Evolutionary conservation across 305 asterid genomes (phyloP), one percentile per base, ranked within the genome.

Genomic region (Ilex paraguariensis): DNA sequence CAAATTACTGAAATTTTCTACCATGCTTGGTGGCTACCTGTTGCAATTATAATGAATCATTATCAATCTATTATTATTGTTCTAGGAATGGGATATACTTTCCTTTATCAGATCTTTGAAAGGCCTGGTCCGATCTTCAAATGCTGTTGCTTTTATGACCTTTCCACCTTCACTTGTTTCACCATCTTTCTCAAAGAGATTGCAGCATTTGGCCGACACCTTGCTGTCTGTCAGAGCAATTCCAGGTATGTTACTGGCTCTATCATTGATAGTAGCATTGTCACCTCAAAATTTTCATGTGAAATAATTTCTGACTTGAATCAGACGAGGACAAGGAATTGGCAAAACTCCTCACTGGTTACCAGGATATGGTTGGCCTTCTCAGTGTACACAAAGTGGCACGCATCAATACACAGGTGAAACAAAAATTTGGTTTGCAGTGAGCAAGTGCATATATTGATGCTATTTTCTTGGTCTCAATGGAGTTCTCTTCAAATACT

Each of bases 191-290:
- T 71, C 86, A 36, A 92, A 81, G 74, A 82, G 98, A 74, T 80
- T 86, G 81, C 98, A 92, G 78, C 97, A 92, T 82, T 79, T 92
- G 77, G 97, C 96, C 28, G 98, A 92, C 81, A 84, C 95, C 55
- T 69, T 92, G 71, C 66, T 92, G 62, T 87, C 95, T 9, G 91
- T 90, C 72, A 87, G 70, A 87, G 93, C 98, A 61, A 88, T 92
- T 69, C 90, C 89, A 68, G 96, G 96, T 50, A 5, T 39, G 32
- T 33, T 16, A 0, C 53, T 33, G 52, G 49, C 59, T 62, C 61
- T 57, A 42, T 31, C 54, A 40, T 28, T 63, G 56, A 2, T 54
- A 13, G 36, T 36, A 36, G 42, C 42, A 53, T 52, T 39, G 32
- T 60, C 45, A 45, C 45, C 44, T 13, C n/a, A 14, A 56, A 49